Base-by-base conservation (phyloP, 2,329 filamentous ascomycete genomes). In the Ophiostoma sp. region DNA sequence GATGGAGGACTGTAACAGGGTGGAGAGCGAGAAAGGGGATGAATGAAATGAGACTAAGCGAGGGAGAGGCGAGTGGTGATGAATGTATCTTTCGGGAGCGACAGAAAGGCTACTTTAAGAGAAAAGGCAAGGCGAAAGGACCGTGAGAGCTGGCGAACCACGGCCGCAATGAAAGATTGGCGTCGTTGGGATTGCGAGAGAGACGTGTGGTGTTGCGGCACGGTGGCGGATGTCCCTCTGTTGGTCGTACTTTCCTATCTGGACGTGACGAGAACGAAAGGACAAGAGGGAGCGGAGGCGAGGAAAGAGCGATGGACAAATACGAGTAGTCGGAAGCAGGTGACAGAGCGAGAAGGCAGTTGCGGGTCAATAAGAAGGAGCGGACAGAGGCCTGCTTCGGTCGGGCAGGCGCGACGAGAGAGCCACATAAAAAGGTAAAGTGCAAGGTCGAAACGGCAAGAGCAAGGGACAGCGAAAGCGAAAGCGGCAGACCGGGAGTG, bases 401-500 rank as follows among this genome's bases (percentile, higher is more conserved):
- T 44, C 41, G 62, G 62, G 40, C 42, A 64, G 41, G 38, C 41
- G 40, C 64, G 44, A 65, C 18, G 65, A 27, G 42, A 27, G 42
- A 63, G 66, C 16, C 18, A 42, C 42, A 62, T 58, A 64, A 27
- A 42, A 41, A 47, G n/a, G 49, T 6, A 40, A 49, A 18, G 41
- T 40, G 52, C 41, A 47, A 38, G 5, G 49, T 36, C 41, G 63
- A 58, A 45, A 45, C 14, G 47, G 58, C 65, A 66, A 55, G 67
- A 66, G 64, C 68, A 47, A 65, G 49, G 16, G 40, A 41, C 44
- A 45, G 55, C 45, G 38, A 68, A 64, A 69, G 49, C 7, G 40
- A 41, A 38, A 45, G 55, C 45, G 38, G 66, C 64, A 69, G 63
- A 64, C 65, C 65, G 65, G 60, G 60, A 69, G 65, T 58, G 60